Evolutionary conservation across 352 stramenopile genomes (phyloP), one percentile per base, ranked within the genome.

Genomic region (Pythium guiyangense): DNA sequence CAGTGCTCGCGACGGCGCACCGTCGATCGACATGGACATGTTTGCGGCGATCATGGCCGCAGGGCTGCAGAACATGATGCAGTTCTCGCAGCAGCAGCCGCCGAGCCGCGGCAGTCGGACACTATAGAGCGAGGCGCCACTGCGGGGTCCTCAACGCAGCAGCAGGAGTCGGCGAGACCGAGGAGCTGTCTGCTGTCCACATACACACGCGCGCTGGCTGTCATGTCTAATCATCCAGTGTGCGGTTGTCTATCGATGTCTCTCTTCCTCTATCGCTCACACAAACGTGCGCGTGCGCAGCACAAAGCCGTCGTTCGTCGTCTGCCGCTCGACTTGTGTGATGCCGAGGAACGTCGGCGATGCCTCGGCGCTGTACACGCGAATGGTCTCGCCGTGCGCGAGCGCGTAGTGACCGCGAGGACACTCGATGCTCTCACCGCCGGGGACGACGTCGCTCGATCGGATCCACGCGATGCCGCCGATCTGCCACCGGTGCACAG

Each of bases 51-150:
- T 96, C 48, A 91, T 96, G 80, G 84, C 86, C 17, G 77, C 84
- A 8, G 86, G 84, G 0, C 51, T 96, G 54, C 86, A 96, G 54
- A 87, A 90, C 55, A 76, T 94, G 64, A 93, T 96, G 86, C 82
- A 81, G 27, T 49, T 57, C 39, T 63, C 60, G 20, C 57, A 78
- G 54, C 70, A 70, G 35, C 72, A 55, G 26, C 64, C 55, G 25
- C 55, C 48, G 47, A 44, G 70, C 68, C 57, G 58, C 59, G 27
- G 39, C 53, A 55, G 50, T 25, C 42, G 18, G 5, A 49, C 40
- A 49, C 55, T 51, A 39, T 62, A 62, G 37, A 44, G 37, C 12
- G n/a, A 40, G 25, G n/a, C 47, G 22, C 22, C 22, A 22, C 22
- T 22, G 22, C 22, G 22, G 22, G 22, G 22, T 22, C 22, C 22